phyloP scores from a whole-genome alignment of 352 stramenopile genomes.

The Aphanomyces euteiches region DNA sequence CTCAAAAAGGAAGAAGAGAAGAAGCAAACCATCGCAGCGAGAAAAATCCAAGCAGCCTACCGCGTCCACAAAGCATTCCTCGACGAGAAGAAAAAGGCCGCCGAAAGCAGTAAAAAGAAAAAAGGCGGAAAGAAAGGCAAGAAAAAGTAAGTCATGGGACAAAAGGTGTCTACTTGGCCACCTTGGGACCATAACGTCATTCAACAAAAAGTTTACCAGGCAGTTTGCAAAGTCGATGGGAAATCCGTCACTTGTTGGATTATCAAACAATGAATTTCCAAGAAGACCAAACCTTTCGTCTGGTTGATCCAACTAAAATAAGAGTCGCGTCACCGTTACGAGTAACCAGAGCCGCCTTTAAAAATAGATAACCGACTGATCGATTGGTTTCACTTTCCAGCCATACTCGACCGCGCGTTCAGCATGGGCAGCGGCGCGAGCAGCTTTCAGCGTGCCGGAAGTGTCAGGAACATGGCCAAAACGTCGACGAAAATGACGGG shows the following conservation, averaged over 20 bases:
- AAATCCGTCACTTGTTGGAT: too few species aligned
- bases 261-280: too few species aligned
- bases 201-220: too few species aligned
- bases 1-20: slow-evolving; percentile 65
- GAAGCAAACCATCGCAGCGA: slow-evolving; percentile 58
- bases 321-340: too few species aligned
- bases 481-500: slow-evolving; percentile 43
- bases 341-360: too few species aligned
- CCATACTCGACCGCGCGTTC: not conserved
- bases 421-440: slow-evolving; percentile 17
- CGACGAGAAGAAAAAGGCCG: slow-evolving; percentile 59
- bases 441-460: slow-evolving; percentile 29
- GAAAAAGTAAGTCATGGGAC: slow-evolving; percentile 33
- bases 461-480: slow-evolving; percentile 48
- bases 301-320: too few species aligned
- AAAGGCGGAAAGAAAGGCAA: slow-evolving; percentile 60
- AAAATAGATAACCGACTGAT: too few species aligned
- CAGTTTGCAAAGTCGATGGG: too few species aligned
- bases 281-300: too few species aligned
- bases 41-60: slow-evolving; percentile 68
- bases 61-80: slow-evolving; percentile 43
- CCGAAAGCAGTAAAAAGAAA: slow-evolving; percentile 63
- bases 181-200: too few species aligned
- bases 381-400: too few species aligned
- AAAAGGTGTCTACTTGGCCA: too few species aligned